A percentile compares a stretch with the other conserved stretches of the same genome.
Evolutionary conservation across 2,329 filamentous ascomycete genomes (phyloP).

Genomic region (Colletotrichum cuscutae): DNA sequence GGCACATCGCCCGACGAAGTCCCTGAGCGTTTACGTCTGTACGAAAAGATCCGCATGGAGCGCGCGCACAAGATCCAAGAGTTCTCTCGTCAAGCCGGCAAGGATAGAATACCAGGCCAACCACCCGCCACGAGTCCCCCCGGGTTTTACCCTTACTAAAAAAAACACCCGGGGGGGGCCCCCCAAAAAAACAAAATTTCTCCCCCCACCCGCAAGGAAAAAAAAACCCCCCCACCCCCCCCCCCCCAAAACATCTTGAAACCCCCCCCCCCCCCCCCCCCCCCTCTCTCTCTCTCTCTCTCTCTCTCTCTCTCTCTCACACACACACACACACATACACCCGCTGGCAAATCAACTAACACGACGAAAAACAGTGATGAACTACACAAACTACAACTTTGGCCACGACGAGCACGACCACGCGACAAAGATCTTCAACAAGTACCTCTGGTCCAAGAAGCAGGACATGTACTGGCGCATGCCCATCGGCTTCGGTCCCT

Average conservation of each 20-base stretch:
- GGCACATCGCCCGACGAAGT: constrained; percentile 58
- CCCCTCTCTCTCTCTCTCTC: too few relatives aligned
- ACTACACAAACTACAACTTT: constrained; percentile 62
- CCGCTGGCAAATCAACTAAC: background rate
- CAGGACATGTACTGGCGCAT: constrained; percentile 53
- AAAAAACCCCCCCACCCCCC: too few relatives aligned
- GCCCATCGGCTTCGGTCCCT: constrained; percentile 57
- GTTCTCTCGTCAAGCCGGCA: constrained; percentile 62
- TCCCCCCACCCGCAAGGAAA: too few relatives aligned
- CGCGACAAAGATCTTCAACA: constrained; percentile 59
- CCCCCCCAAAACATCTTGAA: too few relatives aligned
- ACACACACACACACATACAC: too few relatives aligned
- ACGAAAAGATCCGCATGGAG: constrained; percentile 66
- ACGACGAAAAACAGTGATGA: constrained; percentile 42
- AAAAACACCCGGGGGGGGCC: too few relatives aligned
- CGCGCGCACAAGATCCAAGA: constrained; percentile 69
- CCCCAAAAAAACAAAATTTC: too few relatives aligned
- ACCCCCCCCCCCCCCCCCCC: too few relatives aligned
- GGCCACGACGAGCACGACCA: constrained; percentile 69
- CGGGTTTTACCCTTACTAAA: too few relatives aligned
- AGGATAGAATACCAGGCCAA: constrained; percentile 45
- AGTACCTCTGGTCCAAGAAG: constrained; percentile 56
- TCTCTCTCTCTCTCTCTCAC: too few relatives aligned
- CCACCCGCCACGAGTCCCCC: too few relatives aligned
- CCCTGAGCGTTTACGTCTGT: constrained; percentile 65